A percentile compares a stretch with the other conserved stretches of the same genome.
These are phyloP conservation scores for Parsonsia alboflavescens DNA, from an alignment of 257 asterid genomes.

Conservation along the genomic window DNA sequence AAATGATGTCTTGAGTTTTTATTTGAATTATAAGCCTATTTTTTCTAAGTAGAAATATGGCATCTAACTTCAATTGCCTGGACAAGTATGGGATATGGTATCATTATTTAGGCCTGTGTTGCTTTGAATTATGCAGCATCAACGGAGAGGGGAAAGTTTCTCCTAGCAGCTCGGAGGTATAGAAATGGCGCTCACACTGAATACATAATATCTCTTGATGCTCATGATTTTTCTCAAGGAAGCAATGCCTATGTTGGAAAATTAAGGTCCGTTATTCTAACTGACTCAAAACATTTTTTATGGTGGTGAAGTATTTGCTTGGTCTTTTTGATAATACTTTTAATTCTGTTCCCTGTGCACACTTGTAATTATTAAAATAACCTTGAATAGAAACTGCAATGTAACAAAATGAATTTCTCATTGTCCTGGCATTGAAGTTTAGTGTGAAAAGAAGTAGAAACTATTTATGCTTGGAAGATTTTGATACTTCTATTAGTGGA, in stretches of 20 bases:
- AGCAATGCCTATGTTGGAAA: slow-evolving; percentile 93
- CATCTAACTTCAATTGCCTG: not conserved
- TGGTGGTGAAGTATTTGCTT: not conserved
- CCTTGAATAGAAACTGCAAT: not conserved
- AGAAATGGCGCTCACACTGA: slow-evolving; percentile 78
- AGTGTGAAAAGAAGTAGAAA: not conserved
- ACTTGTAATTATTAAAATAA: not conserved
- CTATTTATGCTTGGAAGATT: not conserved
- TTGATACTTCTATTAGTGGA: not conserved
- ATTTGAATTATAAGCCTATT: not conserved
- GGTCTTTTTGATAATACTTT: not conserved
- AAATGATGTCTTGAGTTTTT: not conserved
- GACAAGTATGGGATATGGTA: not conserved
- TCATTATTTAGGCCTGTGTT: slow-evolving; percentile 6
- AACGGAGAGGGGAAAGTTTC: slow-evolving; percentile 81
- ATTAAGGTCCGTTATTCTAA: slow-evolving; percentile 50
- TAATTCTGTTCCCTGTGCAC: not conserved
- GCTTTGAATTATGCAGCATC: slow-evolving; percentile 47
- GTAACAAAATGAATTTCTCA: not conserved
- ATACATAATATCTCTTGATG: slow-evolving; percentile 78
- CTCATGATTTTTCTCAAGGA: slow-evolving; percentile 77
- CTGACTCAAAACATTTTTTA: slow-evolving; percentile 2
- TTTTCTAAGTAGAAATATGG: not conserved
- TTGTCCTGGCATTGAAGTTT: not conserved
- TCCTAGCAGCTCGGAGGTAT: slow-evolving; percentile 78